Percentiles rank a stretch among this genome's conserved stretches.
Evolutionary conservation across 306 rosid species (phyloP).

Genomic region (Sicyos baderoa): DNA sequence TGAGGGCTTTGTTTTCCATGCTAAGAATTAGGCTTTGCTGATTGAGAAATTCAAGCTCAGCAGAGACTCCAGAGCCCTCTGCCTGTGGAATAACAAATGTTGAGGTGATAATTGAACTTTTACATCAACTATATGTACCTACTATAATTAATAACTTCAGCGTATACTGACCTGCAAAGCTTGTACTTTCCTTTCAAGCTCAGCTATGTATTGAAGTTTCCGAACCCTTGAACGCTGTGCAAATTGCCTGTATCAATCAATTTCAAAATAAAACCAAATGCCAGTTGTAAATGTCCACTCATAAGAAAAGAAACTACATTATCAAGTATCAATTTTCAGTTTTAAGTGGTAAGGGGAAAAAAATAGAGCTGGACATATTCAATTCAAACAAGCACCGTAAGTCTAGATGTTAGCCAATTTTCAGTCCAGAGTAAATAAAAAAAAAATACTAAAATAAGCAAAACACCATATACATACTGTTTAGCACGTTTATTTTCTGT

Average conservation of each 20-base stretch:
- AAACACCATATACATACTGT: constrained; percentile 53
- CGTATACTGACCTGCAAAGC: constrained; percentile 68
- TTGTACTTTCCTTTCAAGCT: constrained; percentile 94
- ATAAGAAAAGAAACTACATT: background rate
- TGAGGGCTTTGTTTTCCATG: constrained; percentile 98
- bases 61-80: constrained; percentile 88
- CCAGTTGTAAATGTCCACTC: background rate
- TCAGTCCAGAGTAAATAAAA: constrained; percentile 12
- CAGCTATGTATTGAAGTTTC: constrained; percentile 95
- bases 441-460: constrained; percentile 17
- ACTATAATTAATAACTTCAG: constrained; percentile 13
- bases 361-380: background rate
- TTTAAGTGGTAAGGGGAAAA: background rate
- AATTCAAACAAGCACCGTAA: background rate
- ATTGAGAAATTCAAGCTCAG: constrained; percentile 92
- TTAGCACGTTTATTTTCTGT: constrained; percentile 92
- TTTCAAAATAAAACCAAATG: constrained; percentile 1
- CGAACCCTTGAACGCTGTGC: constrained; percentile 99
- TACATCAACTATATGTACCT: constrained; percentile 5
- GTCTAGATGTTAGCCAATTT: background rate
- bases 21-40: constrained; percentile 82
- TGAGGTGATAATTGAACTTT: constrained; percentile 26
- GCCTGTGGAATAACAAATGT: constrained; percentile 41
- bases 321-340: background rate
- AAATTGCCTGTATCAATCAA: constrained; percentile 64